Evolutionary conservation across 2,329 filamentous ascomycete genomes (phyloP).

Genomic region (Blastomyces emzantsi): DNA sequence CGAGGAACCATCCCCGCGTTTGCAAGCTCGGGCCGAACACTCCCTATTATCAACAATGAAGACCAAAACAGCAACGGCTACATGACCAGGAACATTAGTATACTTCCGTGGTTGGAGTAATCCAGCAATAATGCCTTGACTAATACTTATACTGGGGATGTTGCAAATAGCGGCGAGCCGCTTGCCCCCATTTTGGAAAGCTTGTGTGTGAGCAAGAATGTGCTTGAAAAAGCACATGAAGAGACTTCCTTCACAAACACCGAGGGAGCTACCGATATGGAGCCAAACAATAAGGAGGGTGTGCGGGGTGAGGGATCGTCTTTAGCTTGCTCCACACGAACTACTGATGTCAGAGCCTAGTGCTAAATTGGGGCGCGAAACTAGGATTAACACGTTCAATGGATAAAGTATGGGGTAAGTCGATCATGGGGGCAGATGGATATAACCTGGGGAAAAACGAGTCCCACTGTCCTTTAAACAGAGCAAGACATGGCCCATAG

Average conservation of each 20-base stretch:
- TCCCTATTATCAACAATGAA: background rate
- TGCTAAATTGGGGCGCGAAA: background rate
- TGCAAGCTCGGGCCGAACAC: background rate
- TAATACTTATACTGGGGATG: background rate
- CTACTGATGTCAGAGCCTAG: background rate
- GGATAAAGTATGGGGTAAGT: conserved; percentile 1
- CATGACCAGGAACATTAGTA: background rate
- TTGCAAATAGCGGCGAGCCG: background rate
- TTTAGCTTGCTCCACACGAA: background rate
- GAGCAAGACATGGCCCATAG: background rate
- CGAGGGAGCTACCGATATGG: background rate
- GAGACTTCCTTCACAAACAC: background rate
- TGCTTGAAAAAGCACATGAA: background rate
- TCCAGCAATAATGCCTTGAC: background rate
- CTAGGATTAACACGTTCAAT: background rate
- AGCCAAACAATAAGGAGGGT: background rate
- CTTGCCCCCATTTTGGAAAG: background rate
- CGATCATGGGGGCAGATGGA: background rate
- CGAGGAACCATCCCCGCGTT: conserved; percentile 2
- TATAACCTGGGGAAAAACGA: conserved; percentile 1
- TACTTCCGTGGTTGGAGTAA: background rate
- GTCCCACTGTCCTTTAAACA: background rate
- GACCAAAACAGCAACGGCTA: background rate
- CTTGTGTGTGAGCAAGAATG: background rate
- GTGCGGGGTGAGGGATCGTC: background rate